A percentile compares a stretch with the other conserved stretches of the same genome.
phyloP scores from a whole-genome alignment of 345 rosid genomes.

The Moringa oleifera region DNA sequence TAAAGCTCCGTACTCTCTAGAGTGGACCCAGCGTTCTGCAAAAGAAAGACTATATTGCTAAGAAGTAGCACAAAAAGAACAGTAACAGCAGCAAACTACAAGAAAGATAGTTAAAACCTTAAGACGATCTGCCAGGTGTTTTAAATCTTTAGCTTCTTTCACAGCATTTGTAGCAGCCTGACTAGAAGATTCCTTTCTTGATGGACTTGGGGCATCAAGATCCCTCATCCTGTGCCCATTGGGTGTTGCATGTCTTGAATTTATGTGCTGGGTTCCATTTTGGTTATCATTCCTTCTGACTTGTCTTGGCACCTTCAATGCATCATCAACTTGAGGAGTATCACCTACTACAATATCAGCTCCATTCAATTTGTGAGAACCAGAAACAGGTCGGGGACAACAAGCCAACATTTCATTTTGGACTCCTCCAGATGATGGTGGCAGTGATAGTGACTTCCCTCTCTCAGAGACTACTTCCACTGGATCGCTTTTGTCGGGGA shows the following conservation, averaged over 20 bases:
- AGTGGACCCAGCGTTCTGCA: slow-evolving; percentile 57
- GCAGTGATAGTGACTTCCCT: slow-evolving; percentile 33
- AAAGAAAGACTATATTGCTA: slow-evolving; percentile 2
- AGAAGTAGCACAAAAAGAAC: not conserved
- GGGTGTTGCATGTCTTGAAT: slow-evolving; percentile 38
- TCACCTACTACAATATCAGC: slow-evolving; percentile 17
- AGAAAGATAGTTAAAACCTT: slow-evolving; percentile 48
- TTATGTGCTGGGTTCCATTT: slow-evolving; percentile 40
- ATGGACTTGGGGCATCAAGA: slow-evolving; percentile 58
- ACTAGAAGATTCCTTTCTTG: slow-evolving; percentile 57
- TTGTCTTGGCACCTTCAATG: slow-evolving; percentile 33
- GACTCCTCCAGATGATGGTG: slow-evolving; percentile 40
- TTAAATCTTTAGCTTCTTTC: slow-evolving; percentile 90
- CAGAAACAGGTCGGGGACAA: slow-evolving; percentile 22
- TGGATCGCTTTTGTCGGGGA: slow-evolving; percentile 30
- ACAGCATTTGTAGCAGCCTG: slow-evolving; percentile 66
- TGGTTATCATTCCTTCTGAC: slow-evolving; percentile 36
- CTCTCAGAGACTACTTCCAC: slow-evolving; percentile 34
- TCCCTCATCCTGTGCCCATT: slow-evolving; percentile 51
- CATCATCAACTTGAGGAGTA: slow-evolving; percentile 32
- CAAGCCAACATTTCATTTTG: slow-evolving; percentile 33
- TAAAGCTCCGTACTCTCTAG: slow-evolving; percentile 68
- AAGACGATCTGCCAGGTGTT: slow-evolving; percentile 89
- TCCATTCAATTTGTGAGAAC: slow-evolving; percentile 32
- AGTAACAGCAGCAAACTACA: slow-evolving; percentile 11